Base-by-base conservation (phyloP, 176 grass and related monocot species). In the Panicum miliaceum region DNA sequence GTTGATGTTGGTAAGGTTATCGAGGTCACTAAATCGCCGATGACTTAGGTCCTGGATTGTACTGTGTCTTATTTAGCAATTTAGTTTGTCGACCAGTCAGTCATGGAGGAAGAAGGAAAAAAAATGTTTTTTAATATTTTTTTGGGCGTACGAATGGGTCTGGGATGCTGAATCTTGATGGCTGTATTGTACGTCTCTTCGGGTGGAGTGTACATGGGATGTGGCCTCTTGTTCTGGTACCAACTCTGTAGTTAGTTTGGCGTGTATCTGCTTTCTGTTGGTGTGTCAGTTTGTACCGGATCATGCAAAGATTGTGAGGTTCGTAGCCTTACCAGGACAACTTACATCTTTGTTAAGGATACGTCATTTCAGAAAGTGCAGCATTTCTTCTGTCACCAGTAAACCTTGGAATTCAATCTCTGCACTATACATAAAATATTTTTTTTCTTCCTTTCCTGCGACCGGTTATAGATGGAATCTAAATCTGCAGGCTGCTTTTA, bases 231-330 rank as follows among this genome's bases (percentile, higher is more conserved):
- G 68, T 73, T 82, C 40, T 29, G 80, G 14, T 82, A 29, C 52
- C 54, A 62, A 82, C 68, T 60, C 66, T 73, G 78, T 61, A 45
- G 80, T 27, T 73, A n/a, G 69, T 73, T 57, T 82, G 52, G 32
- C 56, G 38, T 40, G 77, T 81, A 40, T 83, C 53, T 63, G 77
- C 67, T 76, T 89, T 84, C 82, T 69, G 87, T 81, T 89, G 29
- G 15, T 35, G 18, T 82, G 76, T 68, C 78, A 19, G 83, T 82
- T 86, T 46, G 69, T 85, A 85, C 65, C 27, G 20, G 66, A 53
- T 82, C 73, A 86, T 50, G 65, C 84, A 82, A 90, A 90, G 69
- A 74, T 79, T 86, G 75, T 81, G 61, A 68, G 19, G 22, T 68
- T 43, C 53, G 15, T 83, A 78, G 69, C 20, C 57, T 79, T 63